Percentiles rank a stretch among this genome's conserved stretches.
Evolutionary conservation across 345 rosid genomes (phyloP).

Genomic region (Rhizophora apiculata): DNA sequence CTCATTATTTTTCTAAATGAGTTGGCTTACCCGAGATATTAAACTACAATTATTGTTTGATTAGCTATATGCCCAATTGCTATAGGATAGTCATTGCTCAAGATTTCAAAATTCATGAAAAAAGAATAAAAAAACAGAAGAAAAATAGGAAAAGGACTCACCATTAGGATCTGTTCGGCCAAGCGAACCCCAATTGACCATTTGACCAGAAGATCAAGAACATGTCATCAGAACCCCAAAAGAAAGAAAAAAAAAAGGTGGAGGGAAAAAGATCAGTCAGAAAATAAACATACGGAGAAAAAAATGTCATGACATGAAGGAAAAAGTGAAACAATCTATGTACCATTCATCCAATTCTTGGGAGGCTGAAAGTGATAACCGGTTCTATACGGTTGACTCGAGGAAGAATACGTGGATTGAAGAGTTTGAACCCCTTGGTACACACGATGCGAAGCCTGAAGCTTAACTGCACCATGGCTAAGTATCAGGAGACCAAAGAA

Average conservation of each 20-base stretch:
- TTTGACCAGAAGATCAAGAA: slow-evolving; percentile 2
- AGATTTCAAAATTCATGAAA: background rate
- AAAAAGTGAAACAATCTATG: background rate
- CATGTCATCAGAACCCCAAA: background rate
- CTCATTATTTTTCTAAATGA: too few relatives aligned
- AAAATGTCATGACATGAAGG: background rate
- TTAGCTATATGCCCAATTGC: too few relatives aligned
- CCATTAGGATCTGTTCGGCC: slow-evolving; percentile 71
- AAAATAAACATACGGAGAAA: background rate
- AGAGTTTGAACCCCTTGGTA: slow-evolving; percentile 23
- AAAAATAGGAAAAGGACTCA: slow-evolving; percentile 24
- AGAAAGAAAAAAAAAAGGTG: slow-evolving; percentile 19
- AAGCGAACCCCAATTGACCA: slow-evolving; percentile 16
- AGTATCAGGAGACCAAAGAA: slow-evolving; percentile 33
- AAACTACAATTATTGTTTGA: too few relatives aligned
- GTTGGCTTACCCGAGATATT: too few relatives aligned
- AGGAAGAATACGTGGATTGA: slow-evolving; percentile 14
- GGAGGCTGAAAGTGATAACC: slow-evolving; percentile 72
- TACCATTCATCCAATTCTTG: slow-evolving; percentile 81
- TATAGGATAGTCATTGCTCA: background rate
- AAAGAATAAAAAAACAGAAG: background rate
- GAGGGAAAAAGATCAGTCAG: slow-evolving; percentile 10
- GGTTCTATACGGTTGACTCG: slow-evolving; percentile 58
- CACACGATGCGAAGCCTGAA: slow-evolving; percentile 51
- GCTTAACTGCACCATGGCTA: slow-evolving; percentile 38